Conservation (phyloP, 768 basidiomycete genomes). For the Amanita muscaria region DNA sequence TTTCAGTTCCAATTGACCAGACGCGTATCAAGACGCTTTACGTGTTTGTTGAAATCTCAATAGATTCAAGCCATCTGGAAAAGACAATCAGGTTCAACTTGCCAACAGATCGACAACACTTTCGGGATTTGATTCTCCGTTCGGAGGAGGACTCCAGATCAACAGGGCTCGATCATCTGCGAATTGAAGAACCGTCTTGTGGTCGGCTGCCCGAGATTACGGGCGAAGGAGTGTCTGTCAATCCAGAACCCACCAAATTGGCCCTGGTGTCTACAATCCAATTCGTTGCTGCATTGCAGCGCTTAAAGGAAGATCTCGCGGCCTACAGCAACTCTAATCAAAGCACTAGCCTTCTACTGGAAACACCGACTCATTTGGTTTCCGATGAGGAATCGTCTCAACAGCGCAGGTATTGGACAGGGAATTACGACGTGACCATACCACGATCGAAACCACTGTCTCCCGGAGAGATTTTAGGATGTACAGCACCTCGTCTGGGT, state of each 20-base stretch:
- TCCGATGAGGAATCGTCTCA: neutral
- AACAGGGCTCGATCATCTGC: constrained; percentile 35
- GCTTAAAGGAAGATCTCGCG: constrained; percentile 71
- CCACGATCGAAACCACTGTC: constrained; percentile 88
- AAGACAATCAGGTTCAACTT: constrained; percentile 87
- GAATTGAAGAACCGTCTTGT: constrained; percentile 42
- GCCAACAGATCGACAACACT: constrained; percentile 61
- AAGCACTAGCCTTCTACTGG: neutral
- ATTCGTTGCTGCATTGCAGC: constrained; percentile 89
- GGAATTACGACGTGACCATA: constrained; percentile 66
- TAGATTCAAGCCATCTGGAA: constrained; percentile 77
- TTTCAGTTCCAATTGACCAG: constrained; percentile 85
- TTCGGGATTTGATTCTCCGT: constrained; percentile 56
- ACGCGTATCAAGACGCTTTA: constrained; percentile 93
- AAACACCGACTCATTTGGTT: constrained; percentile 1
- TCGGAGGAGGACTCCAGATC: constrained; percentile 38
- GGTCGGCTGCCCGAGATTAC: constrained; percentile 6
- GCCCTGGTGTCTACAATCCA: constrained; percentile 97
- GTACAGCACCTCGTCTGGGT: constrained; percentile 79
- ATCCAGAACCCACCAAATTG: constrained; percentile 49
- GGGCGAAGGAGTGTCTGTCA: constrained; percentile 11
- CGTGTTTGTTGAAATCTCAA: constrained; percentile 93
- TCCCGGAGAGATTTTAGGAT: constrained; percentile 95
- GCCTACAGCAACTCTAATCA: constrained; percentile 19
- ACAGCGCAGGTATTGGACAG: constrained; percentile 34